phyloP scores from a whole-genome alignment of 2,329 filamentous ascomycete genomes.

The Pleomassaria siparia region DNA sequence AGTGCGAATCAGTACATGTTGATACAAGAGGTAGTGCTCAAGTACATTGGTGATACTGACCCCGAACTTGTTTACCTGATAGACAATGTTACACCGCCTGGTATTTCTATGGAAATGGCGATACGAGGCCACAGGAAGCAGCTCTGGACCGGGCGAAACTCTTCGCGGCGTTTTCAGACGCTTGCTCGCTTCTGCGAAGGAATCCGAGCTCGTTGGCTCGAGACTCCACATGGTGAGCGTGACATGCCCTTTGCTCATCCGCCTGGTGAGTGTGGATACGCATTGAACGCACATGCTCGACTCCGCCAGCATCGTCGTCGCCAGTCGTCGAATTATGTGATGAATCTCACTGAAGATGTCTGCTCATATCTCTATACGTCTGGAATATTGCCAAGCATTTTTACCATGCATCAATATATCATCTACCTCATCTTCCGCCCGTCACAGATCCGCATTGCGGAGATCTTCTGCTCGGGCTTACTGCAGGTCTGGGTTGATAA shows the following conservation, averaged over 20 bases:
- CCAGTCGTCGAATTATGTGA: constrained; percentile 28
- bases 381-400: constrained; percentile 14
- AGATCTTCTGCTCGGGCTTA: constrained; percentile 33
- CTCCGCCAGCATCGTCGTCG: constrained; percentile 25
- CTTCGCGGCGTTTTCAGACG: constrained; percentile 15
- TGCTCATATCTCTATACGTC: constrained; percentile 17
- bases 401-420: constrained; percentile 29
- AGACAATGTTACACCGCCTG: constrained; percentile 22
- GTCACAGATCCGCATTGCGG: constrained; percentile 26
- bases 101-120: constrained; percentile 6
- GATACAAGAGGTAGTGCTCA: constrained; percentile 18
- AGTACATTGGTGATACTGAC: constrained; percentile 18
- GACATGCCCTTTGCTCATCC: constrained; percentile 20
- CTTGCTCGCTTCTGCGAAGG: constrained; percentile 22
- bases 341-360: constrained; percentile 35
- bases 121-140: constrained; percentile 25
- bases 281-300: constrained; percentile 17
- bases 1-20: constrained; percentile 25
- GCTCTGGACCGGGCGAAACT: constrained; percentile 19
- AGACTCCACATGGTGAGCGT: constrained; percentile 12
- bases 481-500: constrained; percentile 29
- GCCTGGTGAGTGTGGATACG: constrained; percentile 30
- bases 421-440: constrained; percentile 29
- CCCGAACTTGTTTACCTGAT: constrained; percentile 15
- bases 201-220: constrained; percentile 13